Base-by-base conservation (phyloP, 2,329 filamentous ascomycete genomes). In the Hymenoscyphus fructigenus region DNA sequence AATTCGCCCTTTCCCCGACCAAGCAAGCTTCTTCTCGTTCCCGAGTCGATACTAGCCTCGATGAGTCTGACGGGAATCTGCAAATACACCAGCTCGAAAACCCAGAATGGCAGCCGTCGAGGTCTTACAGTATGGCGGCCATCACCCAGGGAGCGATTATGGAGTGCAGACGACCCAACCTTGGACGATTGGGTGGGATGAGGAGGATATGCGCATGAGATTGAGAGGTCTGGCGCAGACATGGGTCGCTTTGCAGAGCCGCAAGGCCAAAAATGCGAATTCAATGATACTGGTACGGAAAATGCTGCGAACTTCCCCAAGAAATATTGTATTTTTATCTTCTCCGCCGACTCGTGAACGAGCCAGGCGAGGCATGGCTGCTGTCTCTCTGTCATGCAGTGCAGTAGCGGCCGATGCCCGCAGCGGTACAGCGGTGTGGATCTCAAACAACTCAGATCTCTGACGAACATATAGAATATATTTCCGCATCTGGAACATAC, bases 181-280 rank as follows among this genome's bases (percentile, higher is more conserved):
- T 73, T 75, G 70, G 76, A 80, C 70, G 77, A 80, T 74, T 79
- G 78, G 75, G 72, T 79, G 74, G 79, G 77, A 74, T 81, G 79
- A 81, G 62, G 70, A 73, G 62, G 71, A 71, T 66, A 74, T 72
- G 60, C 66, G 74, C 72, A 76, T 75, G 74, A 73, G 72, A 74
- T 73, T 76, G 71, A 71, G 67, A 69, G 65, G 73, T 63, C 75
- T 75, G 67, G 73, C 74, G 66, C 71, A 71, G 70, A 73, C 72
- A 70, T 78, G 72, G 75, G 63, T 74, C 56, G 70, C 70, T 67
- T 71, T 66, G 61, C 68, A 72, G 61, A 67, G 59, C 57, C 60
- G 57, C 20, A 61, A 59, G 65, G 60, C 63, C 61, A 60, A 59
- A 66, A 62, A 66, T 67, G 63, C 64, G 68, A 67, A 60, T 58